phyloP scores from a whole-genome alignment of 1,139 yeast genomes.

The Blastobotrys buckinghamii region DNA sequence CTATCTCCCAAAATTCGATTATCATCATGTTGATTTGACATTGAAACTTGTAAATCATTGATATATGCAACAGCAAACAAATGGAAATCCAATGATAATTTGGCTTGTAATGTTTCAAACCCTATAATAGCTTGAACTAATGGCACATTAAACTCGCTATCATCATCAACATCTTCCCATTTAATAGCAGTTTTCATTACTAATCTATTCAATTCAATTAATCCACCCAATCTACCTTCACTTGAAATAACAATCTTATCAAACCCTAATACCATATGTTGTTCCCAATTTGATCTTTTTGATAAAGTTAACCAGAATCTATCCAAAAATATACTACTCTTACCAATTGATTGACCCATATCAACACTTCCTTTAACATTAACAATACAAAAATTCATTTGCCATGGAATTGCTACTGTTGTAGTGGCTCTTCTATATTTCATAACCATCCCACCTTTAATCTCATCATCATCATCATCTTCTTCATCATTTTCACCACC shows the following conservation, averaged over 20 bases:
- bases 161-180: slow-evolving; percentile 50
- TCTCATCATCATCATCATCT: background rate
- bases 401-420: slow-evolving; percentile 71
- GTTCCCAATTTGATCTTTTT: slow-evolving; percentile 68
- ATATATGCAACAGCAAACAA: slow-evolving; percentile 63
- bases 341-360: slow-evolving; percentile 80
- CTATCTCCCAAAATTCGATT: slow-evolving; percentile 40
- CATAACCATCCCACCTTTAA: slow-evolving; percentile 36
- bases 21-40: slow-evolving; percentile 63
- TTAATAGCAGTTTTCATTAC: slow-evolving; percentile 60
- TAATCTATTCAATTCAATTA: slow-evolving; percentile 44
- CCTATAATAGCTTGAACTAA: slow-evolving; percentile 59
- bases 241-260: slow-evolving; percentile 49
- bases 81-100: slow-evolving; percentile 76
- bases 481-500: background rate
- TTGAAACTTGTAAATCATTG: slow-evolving; percentile 45
- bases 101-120: slow-evolving; percentile 49
- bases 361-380: slow-evolving; percentile 57
- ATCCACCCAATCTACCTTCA: slow-evolving; percentile 77
- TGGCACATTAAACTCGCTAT: slow-evolving; percentile 44
- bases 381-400: slow-evolving; percentile 51
- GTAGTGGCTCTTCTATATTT: slow-evolving; percentile 57
- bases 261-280: slow-evolving; percentile 58
- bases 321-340: slow-evolving; percentile 48
- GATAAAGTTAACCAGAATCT: slow-evolving; percentile 65